phyloP scores from a whole-genome alignment of 805 yeast species.

The Nematodospora valgi region DNA sequence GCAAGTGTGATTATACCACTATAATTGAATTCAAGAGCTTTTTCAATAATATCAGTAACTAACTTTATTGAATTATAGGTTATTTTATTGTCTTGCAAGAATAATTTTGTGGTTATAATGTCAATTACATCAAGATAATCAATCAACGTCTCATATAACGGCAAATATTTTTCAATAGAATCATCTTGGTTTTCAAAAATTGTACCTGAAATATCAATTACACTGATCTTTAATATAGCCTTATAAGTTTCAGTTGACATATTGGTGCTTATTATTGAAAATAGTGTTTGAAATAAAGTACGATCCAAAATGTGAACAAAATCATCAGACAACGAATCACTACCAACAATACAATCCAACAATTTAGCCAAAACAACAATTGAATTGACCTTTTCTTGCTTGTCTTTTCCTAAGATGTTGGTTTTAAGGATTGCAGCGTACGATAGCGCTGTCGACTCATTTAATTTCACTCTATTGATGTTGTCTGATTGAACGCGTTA shows the following conservation, averaged over 20 bases:
- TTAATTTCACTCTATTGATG: constrained; percentile 22
- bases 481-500: no score
- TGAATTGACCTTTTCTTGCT: constrained; percentile 49
- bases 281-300: constrained; percentile 36
- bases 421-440: constrained; percentile 36
- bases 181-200: constrained; percentile 37
- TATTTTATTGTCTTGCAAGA: constrained; percentile 42
- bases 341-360: constrained; percentile 40
- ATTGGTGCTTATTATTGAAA: constrained; percentile 38
- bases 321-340: constrained; percentile 37
- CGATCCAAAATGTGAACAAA: constrained; percentile 37
- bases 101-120: constrained; percentile 40
- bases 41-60: constrained; percentile 41
- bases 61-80: constrained; percentile 42
- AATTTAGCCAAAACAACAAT: constrained; percentile 53
- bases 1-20: constrained; percentile 43
- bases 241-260: constrained; percentile 45
- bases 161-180: constrained; percentile 31
- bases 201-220: constrained; percentile 40
- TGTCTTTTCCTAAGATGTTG: constrained; percentile 44
- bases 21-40: constrained; percentile 40
- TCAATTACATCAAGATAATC: constrained; percentile 40
- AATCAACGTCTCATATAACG: constrained; percentile 34
- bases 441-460: constrained; percentile 26
- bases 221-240: constrained; percentile 42